A percentile compares a stretch with the other conserved stretches of the same genome.
Evolutionary conservation across 2,329 filamentous ascomycete genomes (phyloP).

Genomic region (Diaporthe caulivora): DNA sequence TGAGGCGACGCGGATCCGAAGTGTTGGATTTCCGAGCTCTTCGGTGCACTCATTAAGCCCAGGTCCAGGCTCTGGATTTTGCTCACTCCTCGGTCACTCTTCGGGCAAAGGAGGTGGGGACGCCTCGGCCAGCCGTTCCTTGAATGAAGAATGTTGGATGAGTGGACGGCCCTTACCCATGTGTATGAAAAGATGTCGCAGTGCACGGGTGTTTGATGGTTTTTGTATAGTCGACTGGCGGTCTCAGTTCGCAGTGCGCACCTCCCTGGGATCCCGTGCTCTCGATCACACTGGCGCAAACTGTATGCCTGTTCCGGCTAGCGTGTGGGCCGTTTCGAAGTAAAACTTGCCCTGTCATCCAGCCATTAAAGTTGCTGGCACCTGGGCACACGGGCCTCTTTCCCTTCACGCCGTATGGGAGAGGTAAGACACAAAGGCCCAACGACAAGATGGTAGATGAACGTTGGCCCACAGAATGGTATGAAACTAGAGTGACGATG

Average conservation of each 20-base stretch:
- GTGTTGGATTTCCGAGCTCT: conserved; percentile 25
- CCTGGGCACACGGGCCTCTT: not conserved
- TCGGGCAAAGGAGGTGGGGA: not conserved
- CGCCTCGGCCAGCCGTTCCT: conserved; percentile 24
- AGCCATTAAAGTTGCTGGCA: conserved; percentile 3
- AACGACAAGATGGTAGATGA: not conserved
- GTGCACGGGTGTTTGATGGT: conserved; percentile 12
- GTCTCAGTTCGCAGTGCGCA: conserved; percentile 25
- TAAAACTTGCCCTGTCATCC: conserved; percentile 4
- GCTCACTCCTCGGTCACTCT: conserved; percentile 24
- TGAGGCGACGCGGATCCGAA: conserved; percentile 14
- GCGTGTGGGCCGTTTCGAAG: conserved; percentile 1
- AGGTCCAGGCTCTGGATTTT: conserved; percentile 11
- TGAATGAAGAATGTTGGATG: conserved; percentile 20
- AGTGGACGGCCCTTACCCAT: conserved; percentile 24
- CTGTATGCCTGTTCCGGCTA: conserved; percentile 26
- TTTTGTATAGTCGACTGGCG: conserved; percentile 9
- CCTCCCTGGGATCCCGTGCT: not conserved
- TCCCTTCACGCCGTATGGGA: not conserved
- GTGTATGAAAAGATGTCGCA: not conserved
- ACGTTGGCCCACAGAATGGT: not conserved
- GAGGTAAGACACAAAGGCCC: not conserved
- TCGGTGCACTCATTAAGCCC: conserved; percentile 13
- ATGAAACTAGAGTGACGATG: not conserved
- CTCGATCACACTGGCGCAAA: conserved; percentile 1